Conservation (phyloP, 306 rosid species). For the Gastrolobium bilobum region DNA sequence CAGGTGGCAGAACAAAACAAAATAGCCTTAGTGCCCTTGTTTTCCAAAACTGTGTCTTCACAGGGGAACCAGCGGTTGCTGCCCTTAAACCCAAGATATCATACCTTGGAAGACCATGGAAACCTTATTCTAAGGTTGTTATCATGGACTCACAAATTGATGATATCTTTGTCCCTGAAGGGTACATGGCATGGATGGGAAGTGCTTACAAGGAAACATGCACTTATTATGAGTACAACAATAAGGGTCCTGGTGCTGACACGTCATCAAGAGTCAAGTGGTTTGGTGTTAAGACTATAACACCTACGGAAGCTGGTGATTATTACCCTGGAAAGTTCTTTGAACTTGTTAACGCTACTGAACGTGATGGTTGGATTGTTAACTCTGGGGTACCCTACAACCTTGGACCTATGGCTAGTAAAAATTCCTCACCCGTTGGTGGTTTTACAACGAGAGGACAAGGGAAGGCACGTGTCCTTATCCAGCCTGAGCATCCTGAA, state of each 20-base stretch:
- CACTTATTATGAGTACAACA: conserved; percentile 58
- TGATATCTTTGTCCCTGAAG: conserved; percentile 54
- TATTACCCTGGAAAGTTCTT: conserved; percentile 55
- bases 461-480: no score
- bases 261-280: conserved; percentile 56
- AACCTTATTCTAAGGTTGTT: conserved; percentile 62
- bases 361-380: conserved; percentile 65
- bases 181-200: conserved; percentile 71
- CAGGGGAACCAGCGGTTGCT: conserved; percentile 40
- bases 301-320: conserved; percentile 18
- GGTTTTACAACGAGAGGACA: no score
- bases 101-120: conserved; percentile 82
- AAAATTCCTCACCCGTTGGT: not conserved
- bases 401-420: conserved; percentile 19
- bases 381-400: conserved; percentile 38
- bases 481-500: no score
- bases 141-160: conserved; percentile 66
- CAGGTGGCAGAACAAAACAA: conserved; percentile 62
- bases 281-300: conserved; percentile 57
- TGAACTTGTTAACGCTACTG: not conserved
- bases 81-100: conserved; percentile 29
- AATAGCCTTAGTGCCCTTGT: conserved; percentile 51
- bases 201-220: conserved; percentile 44
- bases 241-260: conserved; percentile 64
- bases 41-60: conserved; percentile 68